These are phyloP conservation scores for Sisymbrium irio DNA, from an alignment of 345 rosid species.

Conservation along the genomic window DNA sequence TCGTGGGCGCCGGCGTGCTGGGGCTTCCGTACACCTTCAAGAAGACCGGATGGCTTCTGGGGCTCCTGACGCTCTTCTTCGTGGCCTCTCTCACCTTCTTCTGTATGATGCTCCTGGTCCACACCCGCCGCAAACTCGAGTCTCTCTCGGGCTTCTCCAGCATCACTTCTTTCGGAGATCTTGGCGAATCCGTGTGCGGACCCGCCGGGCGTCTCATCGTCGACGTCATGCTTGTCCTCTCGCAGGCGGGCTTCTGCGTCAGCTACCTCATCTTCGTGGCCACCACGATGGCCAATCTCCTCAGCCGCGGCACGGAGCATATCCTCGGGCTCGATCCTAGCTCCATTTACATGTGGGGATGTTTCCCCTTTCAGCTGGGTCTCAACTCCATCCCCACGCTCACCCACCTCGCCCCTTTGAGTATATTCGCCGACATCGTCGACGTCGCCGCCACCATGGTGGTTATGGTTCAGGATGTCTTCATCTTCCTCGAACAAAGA, in stretches of 20 bases:
- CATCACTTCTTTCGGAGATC: slow-evolving; percentile 67
- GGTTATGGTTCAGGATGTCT: slow-evolving; percentile 60
- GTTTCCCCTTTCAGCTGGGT: slow-evolving; percentile 77
- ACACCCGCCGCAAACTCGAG: slow-evolving; percentile 66
- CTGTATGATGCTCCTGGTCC: slow-evolving; percentile 74
- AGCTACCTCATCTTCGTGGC: slow-evolving; percentile 64
- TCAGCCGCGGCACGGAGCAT: slow-evolving; percentile 18
- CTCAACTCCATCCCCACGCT: slow-evolving; percentile 60
- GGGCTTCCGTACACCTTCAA: slow-evolving; percentile 78
- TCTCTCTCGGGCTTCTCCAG: slow-evolving; percentile 45
- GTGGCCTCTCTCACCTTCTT: slow-evolving; percentile 51
- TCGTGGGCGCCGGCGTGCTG: slow-evolving; percentile 72
- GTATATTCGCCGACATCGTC: slow-evolving; percentile 73
- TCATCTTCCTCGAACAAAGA: slow-evolving; percentile 38
- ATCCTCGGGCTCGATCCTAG: slow-evolving; percentile 56
- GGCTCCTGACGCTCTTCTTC: slow-evolving; percentile 56
- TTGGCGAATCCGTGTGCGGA: slow-evolving; percentile 57
- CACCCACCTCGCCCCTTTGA: slow-evolving; percentile 76
- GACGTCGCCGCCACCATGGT: slow-evolving; percentile 66
- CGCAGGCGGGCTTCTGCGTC: slow-evolving; percentile 73
- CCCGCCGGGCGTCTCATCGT: slow-evolving; percentile 50
- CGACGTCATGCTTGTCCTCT: slow-evolving; percentile 60
- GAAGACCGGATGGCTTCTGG: slow-evolving; percentile 71
- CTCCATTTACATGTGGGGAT: slow-evolving; percentile 54
- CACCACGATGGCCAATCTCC: slow-evolving; percentile 51